Percentiles rank a stretch among this genome's conserved stretches.
Evolutionary conservation across 169 alveolate genomes (phyloP).

Genomic region (Blepharisma undulans): DNA sequence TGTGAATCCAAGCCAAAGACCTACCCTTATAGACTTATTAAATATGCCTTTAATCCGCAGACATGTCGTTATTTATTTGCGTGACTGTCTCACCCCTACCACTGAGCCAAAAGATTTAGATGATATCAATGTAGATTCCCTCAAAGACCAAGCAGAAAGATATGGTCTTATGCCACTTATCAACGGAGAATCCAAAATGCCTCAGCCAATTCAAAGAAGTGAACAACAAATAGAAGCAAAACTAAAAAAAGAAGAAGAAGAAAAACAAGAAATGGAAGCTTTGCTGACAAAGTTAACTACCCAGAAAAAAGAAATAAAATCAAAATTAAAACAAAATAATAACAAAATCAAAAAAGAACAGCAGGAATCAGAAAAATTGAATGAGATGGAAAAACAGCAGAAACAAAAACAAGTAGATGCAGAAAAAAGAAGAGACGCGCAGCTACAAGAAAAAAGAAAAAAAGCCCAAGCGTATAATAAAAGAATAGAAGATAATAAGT

Average conservation of each 20-base stretch:
- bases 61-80: constrained; percentile 66
- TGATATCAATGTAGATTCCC: constrained; percentile 75
- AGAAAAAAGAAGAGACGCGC: constrained; percentile 21
- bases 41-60: constrained; percentile 79
- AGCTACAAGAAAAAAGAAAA: constrained; percentile 22
- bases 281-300: constrained; percentile 15
- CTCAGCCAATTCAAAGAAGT: background rate
- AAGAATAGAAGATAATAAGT: constrained; percentile 2
- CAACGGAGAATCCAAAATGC: constrained; percentile 41
- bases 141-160: constrained; percentile 84
- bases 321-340: constrained; percentile 51
- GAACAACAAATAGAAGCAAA: constrained; percentile 50
- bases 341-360: constrained; percentile 51
- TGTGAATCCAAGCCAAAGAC: constrained; percentile 80
- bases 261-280: constrained; percentile 43
- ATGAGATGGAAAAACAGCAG: background rate
- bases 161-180: constrained; percentile 50
- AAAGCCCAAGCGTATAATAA: background rate
- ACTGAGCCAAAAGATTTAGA: constrained; percentile 76
- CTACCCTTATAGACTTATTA: constrained; percentile 79
- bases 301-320: constrained; percentile 52
- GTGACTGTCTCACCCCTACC: constrained; percentile 70
- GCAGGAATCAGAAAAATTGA: constrained; percentile 10
- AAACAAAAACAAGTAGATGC: background rate
- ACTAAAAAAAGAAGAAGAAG: constrained; percentile 58